Evolutionary conservation across 2,329 filamentous ascomycete genomes (phyloP), one percentile per base, ranked within the genome.

Genomic region (Tolypocladium endophyticum): DNA sequence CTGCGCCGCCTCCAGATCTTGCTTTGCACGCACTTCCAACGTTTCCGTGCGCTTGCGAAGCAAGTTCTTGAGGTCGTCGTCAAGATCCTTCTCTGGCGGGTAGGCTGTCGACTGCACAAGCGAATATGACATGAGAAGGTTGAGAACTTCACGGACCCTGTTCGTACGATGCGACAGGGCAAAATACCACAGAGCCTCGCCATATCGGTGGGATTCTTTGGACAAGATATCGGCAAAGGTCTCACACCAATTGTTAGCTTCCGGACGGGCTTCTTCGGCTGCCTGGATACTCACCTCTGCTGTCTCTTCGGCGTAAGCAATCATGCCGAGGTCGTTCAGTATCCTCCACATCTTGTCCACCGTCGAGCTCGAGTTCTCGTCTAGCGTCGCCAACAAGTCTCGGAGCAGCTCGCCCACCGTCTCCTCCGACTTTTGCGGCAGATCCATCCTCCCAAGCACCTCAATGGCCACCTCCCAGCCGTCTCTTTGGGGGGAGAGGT

Each of bases 391-490:
- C n/a, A 97, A 78, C 28, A 87, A 79, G 59, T 87, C 83, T 52
- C 79, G 74, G 58, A 97, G 79, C 62, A 97, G 76, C 61, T 88
- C 83, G 47, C 86, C 82, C 14, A 97, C 89, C 61, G 87, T 87
- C 64, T 87, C 83, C 68, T 89, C 87, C 9, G 89, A 89, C 56
- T 84, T 82, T 56, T 84, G 79, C 0, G 82, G 78, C 61, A 92
- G 86, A 68, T 96, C 88, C 70, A 97, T 82, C 58, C 93, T 85
- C 12, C 89, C 89, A 54, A 97, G 79, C 14, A 96, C 83, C 61
- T 91, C 85, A 52, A 97, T 86, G 0, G 92, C 89, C 69, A 97
- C 76, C 74, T 97, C 91, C 93, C 93, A 97, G 11, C 93, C 92
- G 66, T 92, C 87, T 43, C 81, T 78, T 18, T 73, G 68, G 3